A percentile compares a stretch with the other conserved stretches of the same genome.
Conservation (phyloP, 306 rosid species). For the Abrus pulchellus region DNA sequence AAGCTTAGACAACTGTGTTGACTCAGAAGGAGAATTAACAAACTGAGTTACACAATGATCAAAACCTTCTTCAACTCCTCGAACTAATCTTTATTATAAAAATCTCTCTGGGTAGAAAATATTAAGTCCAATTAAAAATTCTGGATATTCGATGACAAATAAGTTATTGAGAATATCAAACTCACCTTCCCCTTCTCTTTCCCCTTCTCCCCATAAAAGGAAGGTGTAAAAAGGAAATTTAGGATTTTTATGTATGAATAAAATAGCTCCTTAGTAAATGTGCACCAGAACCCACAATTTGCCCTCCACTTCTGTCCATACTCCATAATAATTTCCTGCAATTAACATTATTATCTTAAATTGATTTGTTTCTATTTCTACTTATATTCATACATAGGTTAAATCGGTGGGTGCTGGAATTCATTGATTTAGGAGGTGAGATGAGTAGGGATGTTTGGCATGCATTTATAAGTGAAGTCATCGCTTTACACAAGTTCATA, state of each 20-base stretch:
- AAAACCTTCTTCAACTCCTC: conserved; percentile 15
- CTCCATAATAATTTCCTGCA: conserved; percentile 26
- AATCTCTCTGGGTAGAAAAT: neutral
- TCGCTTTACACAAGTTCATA: conserved; percentile 78
- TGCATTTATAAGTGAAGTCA: conserved; percentile 84
- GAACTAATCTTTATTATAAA: neutral
- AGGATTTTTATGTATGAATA: conserved; percentile 1
- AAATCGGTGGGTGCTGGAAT: conserved; percentile 82
- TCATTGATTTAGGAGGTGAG: conserved; percentile 97
- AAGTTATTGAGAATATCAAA: neutral
- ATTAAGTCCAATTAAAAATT: neutral
- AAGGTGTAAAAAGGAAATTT: conserved; percentile 10
- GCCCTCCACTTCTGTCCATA: neutral
- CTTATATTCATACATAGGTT: conserved; percentile 58
- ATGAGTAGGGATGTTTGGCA: conserved; percentile 98
- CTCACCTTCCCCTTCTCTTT: neutral
- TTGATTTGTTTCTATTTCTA: conserved; percentile 35
- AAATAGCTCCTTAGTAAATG: conserved; percentile 20
- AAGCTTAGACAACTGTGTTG: neutral
- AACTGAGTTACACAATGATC: neutral
- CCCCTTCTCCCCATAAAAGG: neutral
- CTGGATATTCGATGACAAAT: neutral
- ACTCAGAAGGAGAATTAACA: neutral
- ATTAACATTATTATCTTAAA: conserved; percentile 33
- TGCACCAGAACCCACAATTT: conserved; percentile 30